Evolutionary conservation across 768 basidiomycete genomes (phyloP).

Genomic region (Mycena polygramma): DNA sequence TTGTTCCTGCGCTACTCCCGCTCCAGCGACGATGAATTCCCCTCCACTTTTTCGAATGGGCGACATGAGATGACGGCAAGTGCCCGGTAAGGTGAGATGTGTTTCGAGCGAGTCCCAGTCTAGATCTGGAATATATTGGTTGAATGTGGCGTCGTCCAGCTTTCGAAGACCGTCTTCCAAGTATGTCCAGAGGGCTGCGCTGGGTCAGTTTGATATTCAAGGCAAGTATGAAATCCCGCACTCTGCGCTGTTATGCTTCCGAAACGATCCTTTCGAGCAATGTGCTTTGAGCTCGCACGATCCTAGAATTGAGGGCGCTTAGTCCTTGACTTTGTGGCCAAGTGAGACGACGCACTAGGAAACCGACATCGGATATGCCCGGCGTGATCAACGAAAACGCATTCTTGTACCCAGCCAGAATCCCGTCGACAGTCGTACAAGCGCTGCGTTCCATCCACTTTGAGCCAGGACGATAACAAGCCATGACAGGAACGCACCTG

Average conservation of each 20-base stretch:
- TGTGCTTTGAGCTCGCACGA: background rate
- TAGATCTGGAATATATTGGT: conserved; percentile 24
- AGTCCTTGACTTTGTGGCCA: too few relatives aligned
- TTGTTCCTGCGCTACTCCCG: background rate
- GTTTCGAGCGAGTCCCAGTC: conserved; percentile 8
- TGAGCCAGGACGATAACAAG: background rate
- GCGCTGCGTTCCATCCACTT: background rate
- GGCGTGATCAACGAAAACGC: conserved; percentile 29
- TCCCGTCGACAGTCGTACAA: conserved; percentile 18
- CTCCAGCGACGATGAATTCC: background rate
- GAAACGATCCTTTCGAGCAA: background rate
- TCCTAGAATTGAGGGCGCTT: background rate
- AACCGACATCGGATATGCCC: conserved; percentile 15
- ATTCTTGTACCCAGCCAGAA: conserved; percentile 13
- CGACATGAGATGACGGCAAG: background rate
- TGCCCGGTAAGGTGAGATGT: background rate
- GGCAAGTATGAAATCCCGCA: background rate
- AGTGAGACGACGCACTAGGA: background rate
- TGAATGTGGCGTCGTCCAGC: conserved; percentile 9
- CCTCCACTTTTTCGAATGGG: background rate
- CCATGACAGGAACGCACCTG: background rate
- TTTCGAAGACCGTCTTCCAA: conserved; percentile 19
- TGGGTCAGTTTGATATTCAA: background rate
- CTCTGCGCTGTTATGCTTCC: conserved; percentile 3
- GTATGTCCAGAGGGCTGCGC: conserved; percentile 10